Percentiles rank a stretch among this genome's conserved stretches.
These are phyloP conservation scores for Anisodus tanguticus DNA, from an alignment of 257 asterid genomes.

Conservation along the genomic window DNA sequence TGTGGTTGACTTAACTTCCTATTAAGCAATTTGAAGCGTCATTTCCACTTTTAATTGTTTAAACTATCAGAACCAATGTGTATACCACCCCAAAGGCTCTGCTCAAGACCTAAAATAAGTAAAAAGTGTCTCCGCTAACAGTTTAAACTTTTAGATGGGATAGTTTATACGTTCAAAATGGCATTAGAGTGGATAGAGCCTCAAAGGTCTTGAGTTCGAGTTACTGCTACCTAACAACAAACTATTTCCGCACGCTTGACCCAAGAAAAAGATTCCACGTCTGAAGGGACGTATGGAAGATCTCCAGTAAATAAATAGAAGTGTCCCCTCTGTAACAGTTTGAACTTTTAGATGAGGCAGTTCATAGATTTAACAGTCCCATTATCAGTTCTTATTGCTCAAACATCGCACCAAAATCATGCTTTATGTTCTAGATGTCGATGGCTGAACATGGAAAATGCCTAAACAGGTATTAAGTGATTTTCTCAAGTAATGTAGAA, in stretches of 20 bases:
- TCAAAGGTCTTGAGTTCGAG: neutral
- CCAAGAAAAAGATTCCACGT: neutral
- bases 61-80: neutral
- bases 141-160: neutral
- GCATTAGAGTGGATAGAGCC: constrained; percentile 10
- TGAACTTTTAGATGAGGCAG: constrained; percentile 4
- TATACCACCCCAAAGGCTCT: constrained; percentile 2
- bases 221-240: neutral
- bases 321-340: neutral
- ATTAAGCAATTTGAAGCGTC: neutral
- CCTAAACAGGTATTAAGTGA: constrained; percentile 1
- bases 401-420: neutral
- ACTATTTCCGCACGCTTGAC: neutral
- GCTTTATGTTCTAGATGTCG: neutral
- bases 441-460: constrained; percentile 19
- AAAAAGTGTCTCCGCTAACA: neutral
- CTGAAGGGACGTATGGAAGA: neutral
- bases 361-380: constrained; percentile 11
- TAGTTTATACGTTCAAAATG: neutral
- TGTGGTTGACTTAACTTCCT: constrained; percentile 13
- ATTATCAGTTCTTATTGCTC: constrained; percentile 1
- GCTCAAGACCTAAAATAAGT: neutral
- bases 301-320: neutral
- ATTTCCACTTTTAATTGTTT: constrained; percentile 16
- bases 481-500: constrained; percentile 3